Conservation (phyloP, 2,329 filamentous ascomycete species). For the Cordyceps cateniannulata region DNA sequence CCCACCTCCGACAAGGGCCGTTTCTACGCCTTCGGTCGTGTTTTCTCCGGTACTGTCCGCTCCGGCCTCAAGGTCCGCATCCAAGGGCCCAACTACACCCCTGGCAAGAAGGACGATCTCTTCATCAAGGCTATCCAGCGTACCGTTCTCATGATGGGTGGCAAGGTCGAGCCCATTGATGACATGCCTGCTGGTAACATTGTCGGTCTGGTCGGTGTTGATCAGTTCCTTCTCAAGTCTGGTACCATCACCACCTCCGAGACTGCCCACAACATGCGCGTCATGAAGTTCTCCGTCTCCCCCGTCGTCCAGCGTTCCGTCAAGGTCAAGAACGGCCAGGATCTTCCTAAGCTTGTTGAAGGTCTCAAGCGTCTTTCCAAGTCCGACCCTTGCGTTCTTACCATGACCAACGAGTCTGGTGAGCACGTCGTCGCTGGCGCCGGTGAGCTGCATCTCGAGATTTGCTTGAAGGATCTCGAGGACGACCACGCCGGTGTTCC, state of each 20-base stretch:
- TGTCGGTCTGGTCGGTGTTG: slow-evolving; percentile 97
- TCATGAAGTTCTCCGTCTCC: slow-evolving; percentile 99
- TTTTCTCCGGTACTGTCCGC: slow-evolving; percentile 96
- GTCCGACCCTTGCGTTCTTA: slow-evolving; percentile 97
- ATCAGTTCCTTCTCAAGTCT: slow-evolving; percentile 99
- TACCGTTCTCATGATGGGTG: slow-evolving; percentile 99
- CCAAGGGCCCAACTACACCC: slow-evolving; percentile 97
- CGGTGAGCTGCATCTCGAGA: slow-evolving; percentile 98
- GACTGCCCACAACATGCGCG: slow-evolving; percentile 99
- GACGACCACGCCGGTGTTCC: slow-evolving; percentile 98
- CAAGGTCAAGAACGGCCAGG: slow-evolving; percentile 99
- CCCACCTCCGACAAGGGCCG: slow-evolving; percentile 99
- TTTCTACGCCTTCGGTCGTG: slow-evolving; percentile 99
- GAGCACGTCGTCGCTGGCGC: slow-evolving; percentile 99
- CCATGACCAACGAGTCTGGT: slow-evolving; percentile 81
- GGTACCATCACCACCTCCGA: slow-evolving; percentile 97
- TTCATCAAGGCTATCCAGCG: slow-evolving; percentile 99
- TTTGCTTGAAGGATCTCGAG: slow-evolving; percentile 99
- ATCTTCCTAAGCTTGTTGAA: slow-evolving; percentile 99
- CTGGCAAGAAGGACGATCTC: slow-evolving; percentile 97
- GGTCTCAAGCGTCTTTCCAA: slow-evolving; percentile 99
- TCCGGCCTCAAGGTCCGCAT: slow-evolving; percentile 99
- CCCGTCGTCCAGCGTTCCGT: slow-evolving; percentile 98
- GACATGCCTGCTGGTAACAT: slow-evolving; percentile 99
- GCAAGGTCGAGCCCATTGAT: slow-evolving; percentile 97